Base-by-base conservation (phyloP, 2,329 filamentous ascomycete species). In the Didymella exigua region DNA sequence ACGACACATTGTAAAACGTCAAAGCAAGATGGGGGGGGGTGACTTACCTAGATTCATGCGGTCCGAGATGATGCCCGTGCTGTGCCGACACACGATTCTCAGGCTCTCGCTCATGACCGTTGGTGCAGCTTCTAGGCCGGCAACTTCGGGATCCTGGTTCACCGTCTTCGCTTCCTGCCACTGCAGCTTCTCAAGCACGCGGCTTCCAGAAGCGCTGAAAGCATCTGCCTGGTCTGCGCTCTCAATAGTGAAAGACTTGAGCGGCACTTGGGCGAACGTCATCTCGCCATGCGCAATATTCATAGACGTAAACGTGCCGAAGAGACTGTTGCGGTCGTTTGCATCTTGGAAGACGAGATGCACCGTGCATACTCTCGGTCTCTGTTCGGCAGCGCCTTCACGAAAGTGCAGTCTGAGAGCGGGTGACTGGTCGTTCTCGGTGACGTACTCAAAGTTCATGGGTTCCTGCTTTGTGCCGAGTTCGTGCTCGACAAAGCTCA, bases 1-100 rank as follows among this genome's bases (percentile, higher is more conserved):
- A n/a, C n/a, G n/a, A n/a, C n/a, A n/a, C n/a, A n/a, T n/a, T n/a
- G n/a, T n/a, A n/a, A n/a, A n/a, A n/a, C n/a, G n/a, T n/a, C n/a
- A n/a, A 2, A 21, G 13, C 7, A 24, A 11, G 5, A 29, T 24
- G 9, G 8, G 26, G 19, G 37, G 52, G 33, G 19, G 37, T 26
- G 18, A 48, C 76, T 72, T 76, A 80, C 82, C 80, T 49, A 96
- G 81, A 63, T 96, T 96, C 68, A 96, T 81, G 31, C 92, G 85
- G 75, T 97, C 93, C 2, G 90, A 91, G 14, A 96, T 79, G 36
- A 87, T 90, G 43, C 91, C 90, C 62, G 88, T 86, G 57, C 89
- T 85, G 61, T 89, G 90, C 53, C 91, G 87, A 27, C 90, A 81
- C 48, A 96, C 83, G 16, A 96, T 81, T 24, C 91, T 85, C 58